phyloP scores from a whole-genome alignment of 805 yeast species.

The Kuraishia capsulata region DNA sequence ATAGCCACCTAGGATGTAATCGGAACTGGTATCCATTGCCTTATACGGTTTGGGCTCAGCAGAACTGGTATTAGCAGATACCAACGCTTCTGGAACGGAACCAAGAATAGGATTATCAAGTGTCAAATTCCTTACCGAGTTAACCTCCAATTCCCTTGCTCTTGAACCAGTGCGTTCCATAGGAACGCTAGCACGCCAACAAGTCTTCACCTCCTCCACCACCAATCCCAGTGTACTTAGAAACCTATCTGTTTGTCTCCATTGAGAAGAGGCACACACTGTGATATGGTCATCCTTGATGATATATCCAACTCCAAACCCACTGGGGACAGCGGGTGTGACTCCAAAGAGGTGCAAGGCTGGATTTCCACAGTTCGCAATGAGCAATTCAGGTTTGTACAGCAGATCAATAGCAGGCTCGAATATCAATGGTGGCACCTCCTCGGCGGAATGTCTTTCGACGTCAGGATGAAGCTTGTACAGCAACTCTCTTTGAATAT shows the following conservation, averaged over 20 bases:
- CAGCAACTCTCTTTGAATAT: slow-evolving; percentile 36
- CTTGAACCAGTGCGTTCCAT: slow-evolving; percentile 3
- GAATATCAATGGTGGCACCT: slow-evolving; percentile 34
- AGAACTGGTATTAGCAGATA: slow-evolving; percentile 15
- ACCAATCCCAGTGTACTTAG: slow-evolving; percentile 43
- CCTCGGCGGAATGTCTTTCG: slow-evolving; percentile 14
- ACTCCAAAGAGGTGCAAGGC: slow-evolving; percentile 49
- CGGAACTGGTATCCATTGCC: slow-evolving; percentile 6
- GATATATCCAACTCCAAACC: slow-evolving; percentile 50
- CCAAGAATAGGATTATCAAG: slow-evolving; percentile 13
- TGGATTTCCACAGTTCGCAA: slow-evolving; percentile 54
- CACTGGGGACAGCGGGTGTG: slow-evolving; percentile 49
- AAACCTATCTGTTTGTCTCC: slow-evolving; percentile 50
- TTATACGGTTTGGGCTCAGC: slow-evolving; percentile 5
- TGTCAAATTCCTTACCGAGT: not conserved
- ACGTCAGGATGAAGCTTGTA: slow-evolving; percentile 35
- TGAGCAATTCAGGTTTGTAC: slow-evolving; percentile 26
- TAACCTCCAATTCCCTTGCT: slow-evolving; percentile 4
- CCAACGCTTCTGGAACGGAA: slow-evolving; percentile 22
- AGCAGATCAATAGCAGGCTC: slow-evolving; percentile 25
- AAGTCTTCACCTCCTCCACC: slow-evolving; percentile 32
- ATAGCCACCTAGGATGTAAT: slow-evolving; percentile 43
- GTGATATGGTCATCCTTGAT: slow-evolving; percentile 42
- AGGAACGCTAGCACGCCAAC: slow-evolving; percentile 17
- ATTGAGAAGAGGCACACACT: slow-evolving; percentile 46